Base-by-base conservation (phyloP, 768 basidiomycete genomes). In the Trametes maxima region DNA sequence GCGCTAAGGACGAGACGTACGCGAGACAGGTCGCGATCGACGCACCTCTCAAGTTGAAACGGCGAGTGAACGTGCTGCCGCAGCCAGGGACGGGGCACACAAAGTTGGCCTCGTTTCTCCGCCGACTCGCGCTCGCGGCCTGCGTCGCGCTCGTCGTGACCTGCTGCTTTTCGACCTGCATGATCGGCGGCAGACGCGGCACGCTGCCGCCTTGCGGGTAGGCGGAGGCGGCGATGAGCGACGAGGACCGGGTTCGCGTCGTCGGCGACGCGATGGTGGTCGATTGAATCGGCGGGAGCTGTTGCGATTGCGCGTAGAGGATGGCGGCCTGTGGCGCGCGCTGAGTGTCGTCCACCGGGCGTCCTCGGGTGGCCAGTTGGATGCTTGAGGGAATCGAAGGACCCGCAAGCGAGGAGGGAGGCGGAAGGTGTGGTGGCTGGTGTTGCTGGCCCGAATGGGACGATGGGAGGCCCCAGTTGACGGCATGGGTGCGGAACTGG, bases 61-160 rank as follows among this genome's bases (percentile, higher is more conserved):
- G 83, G 72, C 92, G 86, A 69, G 95, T 98, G 59, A 76, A 76
- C 42, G 75, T 76, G 68, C 75, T 76, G 35, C 74, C 74, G 51
- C 75, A 76, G 46, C 75, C 75, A 21, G 74, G 74, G 25, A 76
- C 75, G 13, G 75, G 75, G 61, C 75, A 76, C 50, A 87, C 82
- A 75, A 96, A 97, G 68, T 92, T 87, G 0, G 95, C 95, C 72
- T 94, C 92, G 70, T 95, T 95, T 68, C 93, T 82, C 51, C 95
- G 80, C 55, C 95, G 81, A 72, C 90, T 94, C 53, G 91, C 91
- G 72, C 92, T 94, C 13, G 95, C 95, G 2, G 90, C 82, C 74
- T 95, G 94, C 1, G 95, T 98, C 24, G 95, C 95, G 16, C 89
- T 89, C 21, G 95, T 96, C 43, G 95, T 98, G 35, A 98, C 95